phyloP scores from a whole-genome alignment of 768 basidiomycete species.

The Rhizopogon rudus region DNA sequence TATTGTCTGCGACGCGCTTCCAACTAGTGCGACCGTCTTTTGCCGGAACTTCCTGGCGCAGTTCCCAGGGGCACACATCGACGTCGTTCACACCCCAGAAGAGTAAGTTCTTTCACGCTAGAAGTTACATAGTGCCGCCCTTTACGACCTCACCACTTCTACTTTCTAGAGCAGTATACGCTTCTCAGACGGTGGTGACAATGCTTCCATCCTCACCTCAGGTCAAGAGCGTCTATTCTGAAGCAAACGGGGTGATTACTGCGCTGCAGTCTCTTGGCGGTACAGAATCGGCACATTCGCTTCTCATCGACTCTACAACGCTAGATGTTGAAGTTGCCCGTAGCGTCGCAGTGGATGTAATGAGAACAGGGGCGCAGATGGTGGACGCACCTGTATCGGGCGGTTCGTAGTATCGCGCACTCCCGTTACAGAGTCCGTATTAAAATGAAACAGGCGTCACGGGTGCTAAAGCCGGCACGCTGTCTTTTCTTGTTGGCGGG shows the following conservation, averaged over 20 bases:
- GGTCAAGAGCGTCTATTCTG: slow-evolving; percentile 69
- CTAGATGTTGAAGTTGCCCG: slow-evolving; percentile 76
- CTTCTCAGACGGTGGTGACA: slow-evolving; percentile 69
- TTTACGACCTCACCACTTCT: slow-evolving; percentile 9
- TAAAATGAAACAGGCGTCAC: slow-evolving; percentile 52
- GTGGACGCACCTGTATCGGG: slow-evolving; percentile 95
- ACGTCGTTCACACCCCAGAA: slow-evolving; percentile 58
- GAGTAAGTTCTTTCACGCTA: slow-evolving; percentile 48
- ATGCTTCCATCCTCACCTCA: slow-evolving; percentile 94
- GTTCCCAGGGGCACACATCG: slow-evolving; percentile 56
- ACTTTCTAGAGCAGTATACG: slow-evolving; percentile 49
- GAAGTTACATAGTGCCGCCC: background rate
- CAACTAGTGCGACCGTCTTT: slow-evolving; percentile 55
- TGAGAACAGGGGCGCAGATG: slow-evolving; percentile 59
- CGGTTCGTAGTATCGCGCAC: slow-evolving; percentile 42
- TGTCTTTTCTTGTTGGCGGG: slow-evolving; percentile 92
- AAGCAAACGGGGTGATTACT: slow-evolving; percentile 57
- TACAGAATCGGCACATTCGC: slow-evolving; percentile 37
- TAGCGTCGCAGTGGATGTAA: slow-evolving; percentile 53
- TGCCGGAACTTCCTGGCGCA: slow-evolving; percentile 46
- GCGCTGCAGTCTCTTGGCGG: slow-evolving; percentile 45
- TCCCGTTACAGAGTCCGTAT: background rate
- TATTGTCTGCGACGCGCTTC: slow-evolving; percentile 74
- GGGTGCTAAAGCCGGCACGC: slow-evolving; percentile 81
- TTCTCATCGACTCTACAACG: slow-evolving; percentile 90